Base-by-base conservation (phyloP, 768 basidiomycete genomes). In the Hemileccinum impolitum region DNA sequence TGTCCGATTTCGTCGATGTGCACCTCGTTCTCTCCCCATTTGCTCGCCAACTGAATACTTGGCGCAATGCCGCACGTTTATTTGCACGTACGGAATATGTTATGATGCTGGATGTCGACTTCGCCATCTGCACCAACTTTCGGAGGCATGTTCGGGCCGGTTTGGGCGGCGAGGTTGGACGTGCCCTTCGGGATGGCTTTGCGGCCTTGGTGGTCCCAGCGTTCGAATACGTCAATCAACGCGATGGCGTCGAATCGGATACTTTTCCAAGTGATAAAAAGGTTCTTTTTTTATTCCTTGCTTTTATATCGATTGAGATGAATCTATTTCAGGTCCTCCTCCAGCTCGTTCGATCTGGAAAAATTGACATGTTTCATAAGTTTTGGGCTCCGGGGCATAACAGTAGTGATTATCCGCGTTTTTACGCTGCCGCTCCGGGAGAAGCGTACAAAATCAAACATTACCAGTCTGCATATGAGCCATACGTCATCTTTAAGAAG, bases 41-140 rank as follows among this genome's bases (percentile, higher is more conserved):
- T 54, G 84, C 85, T 52, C 80, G 90, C 6, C 88, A 92, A 63
- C 85, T 94, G 74, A 94, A 94, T 66, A 82, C 87, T 19, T 94
- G 90, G 88, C 78, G 92, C 30, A 94, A 94, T 64, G 79, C 84
- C 37, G 92, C 91, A 3, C 81, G 92, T 36, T 72, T 90, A 43
- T 90, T 91, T 59, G 85, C 90, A 4, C 79, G 89, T 13, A 92
- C 92, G 8, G 80, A 87, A 54, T 90, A 81, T 56, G 79, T 93
- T 49, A 87, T 94, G 83, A 87, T 93, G 84, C 81, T 94, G 44
- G 93, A 94, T 63, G 85, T 94, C 52, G 91, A 94, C 65, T 93
- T 94, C 65, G 84, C 79, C 28, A 67, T 88, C 11, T 91, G 90
- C 64, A 92, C 92, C 40, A 82, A 90, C 69, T 89, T 91, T 66